These are phyloP conservation scores for Leucoagaricus sp. DNA, from an alignment of 1,284 basidiomycete genomes.

Conservation along the genomic window DNA sequence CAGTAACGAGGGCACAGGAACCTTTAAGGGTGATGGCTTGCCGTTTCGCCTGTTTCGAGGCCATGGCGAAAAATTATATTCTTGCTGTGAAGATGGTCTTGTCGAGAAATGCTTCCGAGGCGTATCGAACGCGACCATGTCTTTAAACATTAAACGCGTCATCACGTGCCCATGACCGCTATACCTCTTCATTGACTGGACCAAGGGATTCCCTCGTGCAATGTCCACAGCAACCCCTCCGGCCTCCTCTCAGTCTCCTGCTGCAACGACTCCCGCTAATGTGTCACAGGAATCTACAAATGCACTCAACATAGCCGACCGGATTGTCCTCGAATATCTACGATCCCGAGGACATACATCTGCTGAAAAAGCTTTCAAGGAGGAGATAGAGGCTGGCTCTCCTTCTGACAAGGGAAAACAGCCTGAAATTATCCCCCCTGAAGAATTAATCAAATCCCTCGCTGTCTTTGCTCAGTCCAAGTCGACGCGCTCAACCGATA, in stretches of 20 bases:
- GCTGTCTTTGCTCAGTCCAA: slow-evolving; percentile 64
- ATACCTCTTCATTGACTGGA: not conserved
- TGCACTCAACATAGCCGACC: slow-evolving; percentile 48
- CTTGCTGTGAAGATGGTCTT: not conserved
- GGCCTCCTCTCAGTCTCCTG: slow-evolving; percentile 44
- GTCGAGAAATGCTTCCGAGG: not conserved
- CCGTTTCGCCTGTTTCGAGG: slow-evolving; percentile 65
- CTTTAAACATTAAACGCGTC: slow-evolving; percentile 1
- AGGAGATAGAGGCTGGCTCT: slow-evolving; percentile 61
- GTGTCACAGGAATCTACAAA: slow-evolving; percentile 38
- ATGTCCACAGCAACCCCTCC: slow-evolving; percentile 46
- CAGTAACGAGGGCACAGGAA: slow-evolving; percentile 92
- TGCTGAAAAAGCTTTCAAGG: slow-evolving; percentile 75
- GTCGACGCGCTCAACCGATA: slow-evolving; percentile 62
- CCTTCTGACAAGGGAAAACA: slow-evolving; percentile 59
- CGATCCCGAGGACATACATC: slow-evolving; percentile 78
- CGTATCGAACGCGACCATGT: slow-evolving; percentile 4
- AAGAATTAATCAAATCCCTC: slow-evolving; percentile 67
- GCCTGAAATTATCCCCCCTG: slow-evolving; percentile 52
- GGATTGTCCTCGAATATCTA: slow-evolving; percentile 83
- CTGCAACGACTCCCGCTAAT: slow-evolving; percentile 39
- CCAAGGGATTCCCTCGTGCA: not conserved
- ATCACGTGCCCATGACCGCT: slow-evolving; percentile 20
- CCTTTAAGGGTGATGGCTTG: slow-evolving; percentile 94
- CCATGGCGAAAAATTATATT: slow-evolving; percentile 29